Evolutionary conservation across 1,139 yeast genomes (phyloP).

Genomic region (Yamadazyma aaseri): DNA sequence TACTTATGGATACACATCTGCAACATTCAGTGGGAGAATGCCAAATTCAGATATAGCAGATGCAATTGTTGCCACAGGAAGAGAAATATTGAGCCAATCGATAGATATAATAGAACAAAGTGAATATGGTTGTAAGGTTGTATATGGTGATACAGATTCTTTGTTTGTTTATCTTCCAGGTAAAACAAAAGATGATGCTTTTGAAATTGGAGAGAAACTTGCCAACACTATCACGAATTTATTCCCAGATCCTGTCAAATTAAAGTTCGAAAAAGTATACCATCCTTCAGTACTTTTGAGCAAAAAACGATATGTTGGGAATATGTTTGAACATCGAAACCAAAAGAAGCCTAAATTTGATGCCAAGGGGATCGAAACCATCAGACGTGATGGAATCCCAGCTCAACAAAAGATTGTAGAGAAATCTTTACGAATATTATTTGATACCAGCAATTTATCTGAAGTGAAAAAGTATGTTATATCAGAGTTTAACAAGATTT

Average conservation of each 20-base stretch:
- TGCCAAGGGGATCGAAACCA: slow-evolving; percentile 95
- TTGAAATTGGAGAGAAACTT: slow-evolving; percentile 67
- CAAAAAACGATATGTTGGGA: slow-evolving; percentile 90
- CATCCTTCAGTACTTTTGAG: slow-evolving; percentile 80
- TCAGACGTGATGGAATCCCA: slow-evolving; percentile 90
- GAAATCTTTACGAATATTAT: slow-evolving; percentile 61
- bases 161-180: slow-evolving; percentile 91
- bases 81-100: slow-evolving; percentile 77
- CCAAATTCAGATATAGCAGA: slow-evolving; percentile 95
- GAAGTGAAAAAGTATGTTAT: slow-evolving; percentile 63
- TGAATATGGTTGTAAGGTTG: slow-evolving; percentile 85
- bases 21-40: slow-evolving; percentile 94
- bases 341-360: slow-evolving; percentile 71
- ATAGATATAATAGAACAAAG: slow-evolving; percentile 64
- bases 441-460: slow-evolving; percentile 72
- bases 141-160: slow-evolving; percentile 96
- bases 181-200: slow-evolving; percentile 72
- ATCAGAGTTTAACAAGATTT: slow-evolving; percentile 64
- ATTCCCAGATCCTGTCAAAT: slow-evolving; percentile 77
- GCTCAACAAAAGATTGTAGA: slow-evolving; percentile 87
- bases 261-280: slow-evolving; percentile 91
- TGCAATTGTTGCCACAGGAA: slow-evolving; percentile 86
- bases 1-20: slow-evolving; percentile 93
- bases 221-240: slow-evolving; percentile 60
- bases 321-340: slow-evolving; percentile 56